Evolutionary conservation across 1,139 yeast species (phyloP), one percentile per base, ranked within the genome.

Genomic region (Trichomonascaceae sp.): DNA sequence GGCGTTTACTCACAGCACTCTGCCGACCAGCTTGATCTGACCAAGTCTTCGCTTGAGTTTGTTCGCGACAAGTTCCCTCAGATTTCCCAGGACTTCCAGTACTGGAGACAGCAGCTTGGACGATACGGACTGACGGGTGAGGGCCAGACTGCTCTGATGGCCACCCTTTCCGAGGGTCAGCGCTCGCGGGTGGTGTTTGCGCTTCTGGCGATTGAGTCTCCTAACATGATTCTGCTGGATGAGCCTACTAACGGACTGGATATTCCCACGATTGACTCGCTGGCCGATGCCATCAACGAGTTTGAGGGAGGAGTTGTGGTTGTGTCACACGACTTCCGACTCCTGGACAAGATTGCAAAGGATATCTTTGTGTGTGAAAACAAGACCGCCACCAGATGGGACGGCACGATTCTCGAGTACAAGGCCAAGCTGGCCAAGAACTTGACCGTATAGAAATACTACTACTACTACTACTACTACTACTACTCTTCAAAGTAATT

Each of bases 171-270:
- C 14, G 98, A 89, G 68, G 99, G 99, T 60, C 97, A 89, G 71
- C 80, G 97, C 69, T 85, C 97, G 43, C 79, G 98, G 66, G 98
- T 89, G 46, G 98, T 89, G 41, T 92, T 89, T 56, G 98, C 98
- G 15, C 69, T 89, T 50, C 71, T 89, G 53, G 98, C 98, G 32
- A 71, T 89, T 49, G 97, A 89, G 65, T 69, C 80, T 45, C 98
- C 99, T 54, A 89, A 89, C 65, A 82, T 89, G 64, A 70, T 89
- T 52, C 68, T 89, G 57, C 71, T 89, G 65, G 98, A 89, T 69
- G 98, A 92, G 76, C 98, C 98, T 73, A 89, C 98, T 50, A 89
- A 89, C 72, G 98, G 97, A 72, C 71, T 92, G 63, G 98, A 92
- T 69, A 87, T 92, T 52, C 82, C 96, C 52, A 87, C 98, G 32